A percentile compares a stretch with the other conserved stretches of the same genome.
These are phyloP conservation scores for Apophysomyces sp. DNA, from an alignment of 371 early-diverging fungal genomes.

Conservation along the genomic window DNA sequence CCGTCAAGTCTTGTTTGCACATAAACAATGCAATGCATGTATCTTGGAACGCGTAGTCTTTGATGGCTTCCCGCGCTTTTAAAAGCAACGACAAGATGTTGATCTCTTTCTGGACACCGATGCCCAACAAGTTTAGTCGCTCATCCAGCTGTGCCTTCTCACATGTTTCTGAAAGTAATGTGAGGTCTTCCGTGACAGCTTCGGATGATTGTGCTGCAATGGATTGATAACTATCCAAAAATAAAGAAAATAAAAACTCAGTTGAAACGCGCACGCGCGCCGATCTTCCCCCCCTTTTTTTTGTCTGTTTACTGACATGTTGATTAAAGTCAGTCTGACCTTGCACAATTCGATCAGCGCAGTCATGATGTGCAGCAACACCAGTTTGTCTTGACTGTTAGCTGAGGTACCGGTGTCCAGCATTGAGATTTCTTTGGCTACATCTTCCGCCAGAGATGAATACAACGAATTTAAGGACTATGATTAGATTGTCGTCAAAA, in stretches of 20 bases:
- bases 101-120: slow-evolving; percentile 51
- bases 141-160: slow-evolving; percentile 13
- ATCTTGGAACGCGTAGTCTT: slow-evolving; percentile 57
- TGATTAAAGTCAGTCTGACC: slow-evolving; percentile 36
- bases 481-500: no score
- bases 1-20: slow-evolving; percentile 39
- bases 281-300: not conserved
- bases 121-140: slow-evolving; percentile 38
- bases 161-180: not conserved
- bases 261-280: not conserved
- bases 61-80: slow-evolving; percentile 43
- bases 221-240: slow-evolving; percentile 28
- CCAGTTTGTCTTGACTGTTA: slow-evolving; percentile 7
- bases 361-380: slow-evolving; percentile 17
- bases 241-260: not conserved
- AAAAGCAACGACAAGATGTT: slow-evolving; percentile 39
- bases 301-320: slow-evolving; percentile 16
- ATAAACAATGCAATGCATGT: slow-evolving; percentile 50
- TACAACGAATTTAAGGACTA: slow-evolving; percentile 36
- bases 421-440: slow-evolving; percentile 24
- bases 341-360: slow-evolving; percentile 27
- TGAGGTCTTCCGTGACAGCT: slow-evolving; percentile 6
- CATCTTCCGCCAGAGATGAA: slow-evolving; percentile 30
- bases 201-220: slow-evolving; percentile 31
- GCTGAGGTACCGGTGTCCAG: slow-evolving; percentile 9